Evolutionary conservation across 371 early-diverging fungal species (phyloP), one percentile per base, ranked within the genome.

Genomic region (Mucor mucedo): DNA sequence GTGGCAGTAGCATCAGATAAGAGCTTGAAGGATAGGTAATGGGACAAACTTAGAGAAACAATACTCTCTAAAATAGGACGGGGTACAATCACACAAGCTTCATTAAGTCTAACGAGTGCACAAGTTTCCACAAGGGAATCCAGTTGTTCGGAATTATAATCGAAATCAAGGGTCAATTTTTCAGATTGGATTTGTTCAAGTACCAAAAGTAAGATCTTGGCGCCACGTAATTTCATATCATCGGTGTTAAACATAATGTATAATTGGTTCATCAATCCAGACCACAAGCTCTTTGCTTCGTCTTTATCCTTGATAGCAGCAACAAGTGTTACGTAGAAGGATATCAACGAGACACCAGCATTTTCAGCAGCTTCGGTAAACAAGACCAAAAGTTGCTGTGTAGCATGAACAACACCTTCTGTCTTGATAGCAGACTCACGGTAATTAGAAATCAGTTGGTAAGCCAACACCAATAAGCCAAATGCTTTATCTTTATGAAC

Each of bases 401-500:
- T 30, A 3, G 65, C 57, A 14, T 48, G 29, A 13, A 53, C 41
- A 9, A 71, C 54, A 30, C 65, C 55, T 60, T 70, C 38, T 2
- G 54, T 48, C 7, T 59, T 56, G 9, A 58, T 28, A 14, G 41
- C 30, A n/a, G 55, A n/a, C 3, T 50, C 49, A 33, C 44, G 49
- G 52, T 55, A 70, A 27, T 41, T 55, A 4, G n/a, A 45, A 1
- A 73, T 13, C 2, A 73, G 38, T 42, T 69, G 67, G n/a, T 56
- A 59, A 9, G 70, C 68, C 35, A 79, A 42, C 7, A 47, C 28
- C 11, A 71, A 29, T 33, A 71, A 48, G 5, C 55, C 56, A 13
- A 39, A 50, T 1, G 71, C 39, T 5, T 48, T 65, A 50, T 72
- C 73, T 63, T 75, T 75, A 41, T 75, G 67, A 2, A 75, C 75